These are phyloP conservation scores for Trichoderma arundinaceum DNA, from an alignment of 2,329 filamentous ascomycete genomes.

Conservation along the genomic window DNA sequence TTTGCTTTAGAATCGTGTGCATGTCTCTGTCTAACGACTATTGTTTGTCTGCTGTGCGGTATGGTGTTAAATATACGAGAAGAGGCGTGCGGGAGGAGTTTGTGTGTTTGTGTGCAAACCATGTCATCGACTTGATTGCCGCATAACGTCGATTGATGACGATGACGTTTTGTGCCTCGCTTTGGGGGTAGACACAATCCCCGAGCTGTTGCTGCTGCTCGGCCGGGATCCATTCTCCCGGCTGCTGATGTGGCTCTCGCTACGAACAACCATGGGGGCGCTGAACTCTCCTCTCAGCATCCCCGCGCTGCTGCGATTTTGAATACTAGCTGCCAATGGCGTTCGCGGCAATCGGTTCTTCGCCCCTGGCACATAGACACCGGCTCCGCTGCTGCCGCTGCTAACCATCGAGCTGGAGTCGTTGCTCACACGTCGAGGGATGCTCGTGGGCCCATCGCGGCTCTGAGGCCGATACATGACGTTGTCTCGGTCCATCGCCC, in stretches of 20 bases:
- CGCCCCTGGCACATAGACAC: slow-evolving; percentile 31
- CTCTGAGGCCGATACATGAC: slow-evolving; percentile 51
- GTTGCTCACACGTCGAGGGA: slow-evolving; percentile 51
- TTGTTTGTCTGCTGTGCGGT: too few relatives aligned
- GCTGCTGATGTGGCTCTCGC: slow-evolving; percentile 49
- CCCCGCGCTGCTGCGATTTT: slow-evolving; percentile 35
- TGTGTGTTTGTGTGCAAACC: not conserved
- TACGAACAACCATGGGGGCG: slow-evolving; percentile 45
- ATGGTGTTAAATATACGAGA: too few relatives aligned
- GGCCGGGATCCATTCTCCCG: slow-evolving; percentile 44
- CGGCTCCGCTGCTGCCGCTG: slow-evolving; percentile 30
- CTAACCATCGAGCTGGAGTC: slow-evolving; percentile 43
- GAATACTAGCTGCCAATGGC: slow-evolving; percentile 42
- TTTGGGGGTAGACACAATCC: slow-evolving; percentile 21
- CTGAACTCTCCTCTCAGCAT: slow-evolving; percentile 32
- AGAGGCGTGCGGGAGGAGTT: too few relatives aligned
- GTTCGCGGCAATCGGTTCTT: slow-evolving; percentile 51
- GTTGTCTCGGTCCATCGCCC: slow-evolving; percentile 51
- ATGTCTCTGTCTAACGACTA: too few relatives aligned
- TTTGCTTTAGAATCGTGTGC: not conserved
- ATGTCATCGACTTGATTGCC: slow-evolving; percentile 21
- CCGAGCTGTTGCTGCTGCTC: slow-evolving; percentile 33
- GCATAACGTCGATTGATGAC: slow-evolving; percentile 24
- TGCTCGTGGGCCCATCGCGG: slow-evolving; percentile 49
- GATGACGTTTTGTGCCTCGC: slow-evolving; percentile 24